Percentiles rank a stretch among this genome's conserved stretches.
Conservation (phyloP, 306 rosid species). For the Acmispon strigosus region DNA sequence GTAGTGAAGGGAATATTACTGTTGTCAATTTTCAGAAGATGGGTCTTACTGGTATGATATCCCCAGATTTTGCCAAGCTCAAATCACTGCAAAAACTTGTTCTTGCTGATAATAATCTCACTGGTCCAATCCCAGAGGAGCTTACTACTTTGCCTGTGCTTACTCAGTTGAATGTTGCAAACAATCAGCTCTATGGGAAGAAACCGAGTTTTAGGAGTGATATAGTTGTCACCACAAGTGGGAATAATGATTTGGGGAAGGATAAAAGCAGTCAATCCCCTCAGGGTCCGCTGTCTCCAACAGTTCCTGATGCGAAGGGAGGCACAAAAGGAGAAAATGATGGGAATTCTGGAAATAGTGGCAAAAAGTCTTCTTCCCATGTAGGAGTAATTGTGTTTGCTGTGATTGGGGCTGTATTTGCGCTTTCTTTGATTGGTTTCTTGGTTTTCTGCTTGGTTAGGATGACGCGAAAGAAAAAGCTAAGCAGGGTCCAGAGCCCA, state of each 20-base stretch:
- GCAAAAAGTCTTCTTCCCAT: slow-evolving; percentile 41
- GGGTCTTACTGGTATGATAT: slow-evolving; percentile 66
- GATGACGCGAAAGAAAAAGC: slow-evolving; percentile 51
- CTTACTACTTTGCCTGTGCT: slow-evolving; percentile 56
- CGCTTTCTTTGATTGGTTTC: slow-evolving; percentile 47
- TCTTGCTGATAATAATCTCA: slow-evolving; percentile 66
- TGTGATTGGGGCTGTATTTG: slow-evolving; percentile 48
- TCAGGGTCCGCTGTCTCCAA: slow-evolving; percentile 18
- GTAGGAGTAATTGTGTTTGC: slow-evolving; percentile 55
- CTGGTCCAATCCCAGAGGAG: slow-evolving; percentile 57
- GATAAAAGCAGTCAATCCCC: slow-evolving; percentile 27
- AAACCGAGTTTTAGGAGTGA: slow-evolving; percentile 55
- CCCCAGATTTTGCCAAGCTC: slow-evolving; percentile 49
- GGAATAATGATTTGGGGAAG: slow-evolving; percentile 62
- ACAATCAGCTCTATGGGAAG: slow-evolving; percentile 61
- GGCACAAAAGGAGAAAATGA: slow-evolving; percentile 15
- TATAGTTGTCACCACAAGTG: slow-evolving; percentile 39
- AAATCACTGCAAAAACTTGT: slow-evolving; percentile 52
- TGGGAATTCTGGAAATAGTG: slow-evolving; percentile 30
- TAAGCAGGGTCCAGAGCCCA: slow-evolving; percentile 86
- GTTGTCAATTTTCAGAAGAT: slow-evolving; percentile 65
- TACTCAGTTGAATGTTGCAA: slow-evolving; percentile 48
- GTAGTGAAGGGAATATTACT: slow-evolving; percentile 49
- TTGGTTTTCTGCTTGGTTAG: slow-evolving; percentile 55
- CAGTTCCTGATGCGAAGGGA: background rate